Percentiles rank a stretch among this genome's conserved stretches.
Evolutionary conservation across 2,329 filamentous ascomycete species (phyloP).

Genomic region (Trichoderma breve): DNA sequence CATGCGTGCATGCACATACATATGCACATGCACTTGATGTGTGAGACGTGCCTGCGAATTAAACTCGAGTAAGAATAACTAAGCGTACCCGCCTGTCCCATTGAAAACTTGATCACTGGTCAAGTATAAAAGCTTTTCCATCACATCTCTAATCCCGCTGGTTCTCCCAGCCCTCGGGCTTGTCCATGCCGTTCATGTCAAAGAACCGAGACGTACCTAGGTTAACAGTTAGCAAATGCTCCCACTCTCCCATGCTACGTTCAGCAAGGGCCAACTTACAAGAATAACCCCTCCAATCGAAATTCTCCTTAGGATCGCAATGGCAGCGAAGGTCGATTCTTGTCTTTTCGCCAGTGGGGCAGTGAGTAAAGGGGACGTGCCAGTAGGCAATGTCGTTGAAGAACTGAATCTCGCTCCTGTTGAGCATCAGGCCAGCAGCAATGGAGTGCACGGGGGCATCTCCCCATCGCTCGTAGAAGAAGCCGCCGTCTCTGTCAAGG

Average conservation of each 20-base stretch:
- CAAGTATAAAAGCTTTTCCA: background rate
- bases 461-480: slow-evolving; percentile 99
- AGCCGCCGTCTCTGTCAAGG: slow-evolving; percentile 87
- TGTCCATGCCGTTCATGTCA: slow-evolving; percentile 74
- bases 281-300: slow-evolving; percentile 98
- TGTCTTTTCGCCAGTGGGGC: slow-evolving; percentile 83
- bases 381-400: slow-evolving; percentile 99
- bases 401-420: slow-evolving; percentile 95
- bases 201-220: slow-evolving; percentile 73
- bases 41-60: background rate
- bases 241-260: background rate
- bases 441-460: slow-evolving; percentile 99
- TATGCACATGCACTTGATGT: background rate
- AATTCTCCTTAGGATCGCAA: slow-evolving; percentile 95
- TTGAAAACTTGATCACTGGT: background rate
- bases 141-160: slow-evolving; percentile 48
- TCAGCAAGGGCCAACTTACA: slow-evolving; percentile 58
- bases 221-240: slow-evolving; percentile 21
- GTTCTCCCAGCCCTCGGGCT: slow-evolving; percentile 81
- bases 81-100: background rate
- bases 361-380: slow-evolving; percentile 97
- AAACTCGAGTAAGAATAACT: slow-evolving; percentile 4
- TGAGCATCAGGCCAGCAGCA: slow-evolving; percentile 78
- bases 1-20: slow-evolving; percentile 7
- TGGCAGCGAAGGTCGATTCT: slow-evolving; percentile 84